Percentiles rank a stretch among this genome's conserved stretches.
Evolutionary conservation across 176 grass and related monocot species (phyloP).

Genomic region (Puya raimondii): DNA sequence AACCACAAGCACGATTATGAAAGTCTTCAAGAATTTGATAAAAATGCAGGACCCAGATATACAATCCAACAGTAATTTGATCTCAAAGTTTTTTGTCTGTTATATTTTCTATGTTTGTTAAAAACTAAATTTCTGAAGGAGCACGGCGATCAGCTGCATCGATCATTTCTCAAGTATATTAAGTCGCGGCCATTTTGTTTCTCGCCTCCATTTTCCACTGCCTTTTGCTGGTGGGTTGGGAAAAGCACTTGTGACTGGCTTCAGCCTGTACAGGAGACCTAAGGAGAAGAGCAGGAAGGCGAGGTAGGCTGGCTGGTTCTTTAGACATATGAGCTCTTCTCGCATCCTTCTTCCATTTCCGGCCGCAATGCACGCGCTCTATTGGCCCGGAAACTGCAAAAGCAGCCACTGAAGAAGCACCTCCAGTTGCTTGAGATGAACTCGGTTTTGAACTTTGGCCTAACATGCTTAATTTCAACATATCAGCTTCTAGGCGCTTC

Average conservation of each 20-base stretch:
- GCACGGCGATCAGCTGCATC: background rate
- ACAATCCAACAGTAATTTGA: no score
- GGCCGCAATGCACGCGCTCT: background rate
- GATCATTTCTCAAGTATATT: background rate
- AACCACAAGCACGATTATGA: no score
- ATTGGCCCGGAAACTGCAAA: background rate
- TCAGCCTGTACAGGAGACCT: slow-evolving; percentile 6
- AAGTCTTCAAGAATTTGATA: no score
- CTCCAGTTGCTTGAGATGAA: background rate
- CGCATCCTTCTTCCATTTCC: slow-evolving; percentile 23
- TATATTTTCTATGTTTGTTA: no score
- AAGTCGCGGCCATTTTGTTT: background rate
- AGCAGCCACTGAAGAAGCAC: background rate
- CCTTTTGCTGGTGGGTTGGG: background rate
- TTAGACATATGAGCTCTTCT: slow-evolving; percentile 1
- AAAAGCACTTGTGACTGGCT: background rate
- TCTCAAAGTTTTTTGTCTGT: no score
- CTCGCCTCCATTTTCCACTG: slow-evolving; percentile 19
- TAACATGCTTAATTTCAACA: background rate
- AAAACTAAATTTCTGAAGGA: no score
- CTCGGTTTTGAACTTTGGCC: background rate
- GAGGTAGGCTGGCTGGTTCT: background rate
- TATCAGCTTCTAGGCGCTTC: slow-evolving; percentile 13
- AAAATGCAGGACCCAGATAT: no score
- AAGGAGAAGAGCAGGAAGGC: background rate